These are phyloP conservation scores for Cordyceps javanica DNA, from an alignment of 2,329 filamentous ascomycete genomes.

Conservation along the genomic window DNA sequence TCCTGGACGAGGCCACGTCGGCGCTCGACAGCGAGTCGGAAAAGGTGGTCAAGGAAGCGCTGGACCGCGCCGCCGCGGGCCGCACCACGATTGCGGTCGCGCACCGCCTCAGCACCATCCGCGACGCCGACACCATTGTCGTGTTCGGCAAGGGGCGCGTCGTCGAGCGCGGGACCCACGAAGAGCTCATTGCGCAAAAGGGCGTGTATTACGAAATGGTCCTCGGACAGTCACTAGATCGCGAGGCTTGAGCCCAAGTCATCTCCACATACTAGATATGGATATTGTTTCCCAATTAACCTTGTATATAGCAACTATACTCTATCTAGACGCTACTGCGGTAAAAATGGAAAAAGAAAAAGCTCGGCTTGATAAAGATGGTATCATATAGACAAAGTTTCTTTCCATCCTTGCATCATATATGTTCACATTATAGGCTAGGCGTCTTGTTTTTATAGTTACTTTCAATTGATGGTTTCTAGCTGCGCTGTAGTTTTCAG, in stretches of 20 bases:
- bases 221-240: constrained; percentile 35
- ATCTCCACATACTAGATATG: no score
- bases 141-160: constrained; percentile 45
- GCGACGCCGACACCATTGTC: constrained; percentile 56
- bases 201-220: constrained; percentile 51
- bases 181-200: constrained; percentile 44
- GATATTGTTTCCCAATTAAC: no score
- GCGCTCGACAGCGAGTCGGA: constrained; percentile 61
- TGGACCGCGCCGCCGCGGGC: constrained; percentile 40
- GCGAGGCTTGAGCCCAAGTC: constrained; percentile 19
- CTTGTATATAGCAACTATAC: neutral
- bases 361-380: no score
- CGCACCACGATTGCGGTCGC: constrained; percentile 59
- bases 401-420: no score
- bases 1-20: constrained; percentile 67
- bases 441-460: no score
- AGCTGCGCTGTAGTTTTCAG: no score
- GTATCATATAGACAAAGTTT: no score
- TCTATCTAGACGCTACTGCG: no score
- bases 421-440: no score
- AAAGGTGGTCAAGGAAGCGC: constrained; percentile 56
- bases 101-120: constrained; percentile 49
- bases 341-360: no score
- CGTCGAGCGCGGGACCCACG: constrained; percentile 55
- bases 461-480: no score